A percentile compares a stretch with the other conserved stretches of the same genome.
These are phyloP conservation scores for Penicillium desertorum DNA, from an alignment of 495 filamentous ascomycete genomes.

Conservation along the genomic window DNA sequence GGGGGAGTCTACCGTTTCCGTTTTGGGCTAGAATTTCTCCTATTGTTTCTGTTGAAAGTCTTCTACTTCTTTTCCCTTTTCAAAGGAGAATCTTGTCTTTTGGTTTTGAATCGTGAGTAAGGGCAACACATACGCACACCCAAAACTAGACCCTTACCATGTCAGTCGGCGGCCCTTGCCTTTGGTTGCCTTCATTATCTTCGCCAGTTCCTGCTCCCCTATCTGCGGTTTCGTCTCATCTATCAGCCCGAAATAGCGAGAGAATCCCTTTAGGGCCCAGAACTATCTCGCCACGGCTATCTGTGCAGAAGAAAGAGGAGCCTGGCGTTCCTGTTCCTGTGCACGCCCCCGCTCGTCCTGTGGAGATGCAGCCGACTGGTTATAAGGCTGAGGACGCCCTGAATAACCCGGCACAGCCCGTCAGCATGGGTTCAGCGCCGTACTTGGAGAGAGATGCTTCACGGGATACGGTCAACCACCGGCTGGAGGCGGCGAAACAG, in stretches of 20 bases:
- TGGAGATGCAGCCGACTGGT: slow-evolving; percentile 36
- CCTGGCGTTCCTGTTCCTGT: slow-evolving; percentile 14
- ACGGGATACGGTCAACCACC: slow-evolving; percentile 10
- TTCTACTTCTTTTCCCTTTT: not conserved
- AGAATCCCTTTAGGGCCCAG: slow-evolving; percentile 27
- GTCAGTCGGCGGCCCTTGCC: slow-evolving; percentile 47
- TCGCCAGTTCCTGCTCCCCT: slow-evolving; percentile 38
- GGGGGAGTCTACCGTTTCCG: slow-evolving; percentile 18
- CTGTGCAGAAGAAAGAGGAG: slow-evolving; percentile 27
- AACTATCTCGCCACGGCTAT: slow-evolving; percentile 24
- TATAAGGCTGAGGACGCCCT: slow-evolving; percentile 42
- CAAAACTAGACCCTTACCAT: slow-evolving; percentile 31
- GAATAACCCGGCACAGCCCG: slow-evolving; percentile 17
- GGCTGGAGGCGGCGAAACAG: slow-evolving; percentile 17
- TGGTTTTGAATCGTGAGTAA: not conserved
- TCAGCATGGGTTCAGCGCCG: slow-evolving; percentile 15
- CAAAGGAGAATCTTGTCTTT: not conserved
- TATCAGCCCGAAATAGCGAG: slow-evolving; percentile 38
- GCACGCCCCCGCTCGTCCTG: slow-evolving; percentile 14
- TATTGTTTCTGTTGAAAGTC: slow-evolving; percentile 4
- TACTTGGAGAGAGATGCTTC: slow-evolving; percentile 27
- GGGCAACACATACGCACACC: not conserved
- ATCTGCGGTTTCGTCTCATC: slow-evolving; percentile 37
- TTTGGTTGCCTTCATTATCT: slow-evolving; percentile 43
- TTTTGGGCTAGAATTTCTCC: slow-evolving; percentile 9